Evolutionary conservation across 257 asterid species (phyloP).

Genomic region (Oldenlandia corymbosa): DNA sequence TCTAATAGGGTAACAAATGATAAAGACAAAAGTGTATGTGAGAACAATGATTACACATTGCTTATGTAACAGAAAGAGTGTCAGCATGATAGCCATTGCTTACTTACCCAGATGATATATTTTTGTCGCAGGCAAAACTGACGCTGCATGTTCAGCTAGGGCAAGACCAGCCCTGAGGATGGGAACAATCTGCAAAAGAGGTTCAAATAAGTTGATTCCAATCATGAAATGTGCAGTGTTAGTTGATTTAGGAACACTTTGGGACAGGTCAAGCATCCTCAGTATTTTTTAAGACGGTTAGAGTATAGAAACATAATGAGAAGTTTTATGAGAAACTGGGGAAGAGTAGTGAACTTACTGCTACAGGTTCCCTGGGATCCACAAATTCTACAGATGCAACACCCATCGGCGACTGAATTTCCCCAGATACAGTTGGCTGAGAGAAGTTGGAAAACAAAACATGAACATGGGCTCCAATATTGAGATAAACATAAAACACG

Average conservation of each 20-base stretch:
- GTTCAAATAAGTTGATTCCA: too few relatives aligned
- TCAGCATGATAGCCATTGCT: constrained; percentile 5
- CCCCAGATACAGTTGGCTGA: constrained; percentile 86
- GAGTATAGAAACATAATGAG: neutral
- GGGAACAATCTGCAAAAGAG: constrained; percentile 72
- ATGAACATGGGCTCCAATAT: constrained; percentile 1
- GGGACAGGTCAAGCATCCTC: neutral
- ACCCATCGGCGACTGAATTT: constrained; percentile 89
- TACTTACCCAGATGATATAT: constrained; percentile 81
- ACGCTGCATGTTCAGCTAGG: constrained; percentile 88
- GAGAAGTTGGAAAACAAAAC: constrained; percentile 16
- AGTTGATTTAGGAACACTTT: neutral
- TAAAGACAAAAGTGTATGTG: too few relatives aligned
- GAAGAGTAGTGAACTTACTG: constrained; percentile 46
- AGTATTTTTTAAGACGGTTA: constrained; percentile 1
- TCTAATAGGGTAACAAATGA: neutral
- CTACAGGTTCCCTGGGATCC: constrained; percentile 96
- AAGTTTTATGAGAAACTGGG: neutral
- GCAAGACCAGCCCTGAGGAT: constrained; percentile 99
- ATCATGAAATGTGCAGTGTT: too few relatives aligned
- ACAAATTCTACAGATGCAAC: constrained; percentile 82
- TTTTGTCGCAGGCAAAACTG: constrained; percentile 74
- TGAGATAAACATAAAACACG: neutral
- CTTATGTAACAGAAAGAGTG: too few relatives aligned
- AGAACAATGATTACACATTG: too few relatives aligned